Conservation (phyloP, 176 grass and related monocot genomes). For the Cenchrus purpureus region DNA sequence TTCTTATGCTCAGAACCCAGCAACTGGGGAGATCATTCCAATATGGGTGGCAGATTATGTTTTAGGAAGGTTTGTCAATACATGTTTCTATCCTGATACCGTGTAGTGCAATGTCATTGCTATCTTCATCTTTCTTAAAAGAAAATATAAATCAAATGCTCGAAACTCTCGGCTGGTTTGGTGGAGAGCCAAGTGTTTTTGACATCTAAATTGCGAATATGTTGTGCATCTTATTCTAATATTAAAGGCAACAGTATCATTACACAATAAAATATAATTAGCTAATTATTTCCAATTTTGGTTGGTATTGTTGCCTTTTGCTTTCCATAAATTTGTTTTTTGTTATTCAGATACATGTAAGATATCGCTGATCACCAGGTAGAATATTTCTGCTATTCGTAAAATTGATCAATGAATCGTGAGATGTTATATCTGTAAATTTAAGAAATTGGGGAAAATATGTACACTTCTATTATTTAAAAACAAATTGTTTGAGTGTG, state of each 20-base stretch:
- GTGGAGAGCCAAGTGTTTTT: not conserved
- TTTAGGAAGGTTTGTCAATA: constrained; percentile 80
- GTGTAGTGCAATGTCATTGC: constrained; percentile 21
- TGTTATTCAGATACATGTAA: constrained; percentile 8
- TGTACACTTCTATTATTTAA: not conserved
- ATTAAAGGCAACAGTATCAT: not conserved
- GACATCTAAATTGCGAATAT: not conserved
- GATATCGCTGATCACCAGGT: not conserved
- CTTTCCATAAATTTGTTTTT: not conserved
- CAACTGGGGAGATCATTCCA: constrained; percentile 84
- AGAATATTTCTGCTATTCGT: not conserved
- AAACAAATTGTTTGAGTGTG: not conserved
- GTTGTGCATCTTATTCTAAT: not conserved
- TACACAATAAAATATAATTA: not conserved
- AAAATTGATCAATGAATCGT: not conserved
- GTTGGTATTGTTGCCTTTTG: not conserved
- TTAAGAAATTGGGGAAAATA: not conserved
- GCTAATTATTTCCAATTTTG: not conserved
- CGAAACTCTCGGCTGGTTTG: not conserved
- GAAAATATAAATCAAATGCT: not conserved
- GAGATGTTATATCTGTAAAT: not conserved
- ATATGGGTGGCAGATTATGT: constrained; percentile 99
- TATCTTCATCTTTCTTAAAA: constrained; percentile 7
- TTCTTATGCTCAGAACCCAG: constrained; percentile 92
- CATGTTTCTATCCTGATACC: not conserved